Base-by-base conservation (phyloP, 1,139 yeast genomes). In the Magnusiomyces fungicola region DNA sequence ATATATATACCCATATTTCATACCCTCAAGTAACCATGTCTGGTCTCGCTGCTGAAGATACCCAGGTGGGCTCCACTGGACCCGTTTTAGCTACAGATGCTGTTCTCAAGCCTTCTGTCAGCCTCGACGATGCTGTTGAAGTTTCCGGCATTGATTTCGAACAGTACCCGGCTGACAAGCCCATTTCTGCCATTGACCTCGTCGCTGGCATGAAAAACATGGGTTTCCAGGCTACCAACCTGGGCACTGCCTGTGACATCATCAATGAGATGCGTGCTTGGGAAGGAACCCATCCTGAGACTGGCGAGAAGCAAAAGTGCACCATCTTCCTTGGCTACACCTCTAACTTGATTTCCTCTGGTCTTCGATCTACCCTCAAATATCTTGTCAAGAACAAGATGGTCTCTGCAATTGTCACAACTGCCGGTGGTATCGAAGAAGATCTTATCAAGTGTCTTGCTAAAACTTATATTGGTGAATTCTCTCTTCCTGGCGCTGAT, bases 341-440 rank as follows among this genome's bases (percentile, higher is more conserved):
- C 41, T 89, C 97, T n/a, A 92, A 92, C 67, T 78, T 92, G 71
- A 92, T 92, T 61, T 85, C 96, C 37, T 86, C 96, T 12, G 99
- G 99, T 37, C 71, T 90, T 56, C 79, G 99, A 69, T 96, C 90
- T 59, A 87, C 96, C 40, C 73, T 92, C 58, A 78, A 95, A 63
- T 92, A 74, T 65, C 74, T 94, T 58, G 97, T 88, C 37, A 95
- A 92, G 68, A 83, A 94, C 71, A 89, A 89, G 67, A 86, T 85
- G 80, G 96, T 92, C 44, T 84, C 90, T 59, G 97, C 95, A 19
- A 80, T 92, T 61, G 98, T 94, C 46, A 85, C 98, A 10, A 78
- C 90, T 55, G 98, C 97, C 22, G 99, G 99, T 57, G 99, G 98
- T 57, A 81, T 92, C 55, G 99, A 92, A 68, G 99, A 92, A 69